phyloP scores from a whole-genome alignment of 2,329 filamentous ascomycete genomes.

The Colletotrichum zoysiae region DNA sequence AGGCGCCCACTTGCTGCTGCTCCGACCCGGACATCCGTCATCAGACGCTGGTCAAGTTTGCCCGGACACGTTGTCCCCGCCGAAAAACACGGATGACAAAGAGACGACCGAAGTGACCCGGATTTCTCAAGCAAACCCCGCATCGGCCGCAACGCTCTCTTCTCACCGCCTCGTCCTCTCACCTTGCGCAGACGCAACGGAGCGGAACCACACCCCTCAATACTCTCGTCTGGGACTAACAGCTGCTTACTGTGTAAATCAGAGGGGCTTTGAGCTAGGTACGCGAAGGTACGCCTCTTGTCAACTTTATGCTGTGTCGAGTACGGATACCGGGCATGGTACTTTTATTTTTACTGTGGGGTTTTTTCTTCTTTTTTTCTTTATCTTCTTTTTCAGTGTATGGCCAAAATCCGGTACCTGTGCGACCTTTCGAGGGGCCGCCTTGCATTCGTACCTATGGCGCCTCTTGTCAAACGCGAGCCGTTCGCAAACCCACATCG shows the following conservation, averaged over 20 bases:
- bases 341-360: too few relatives aligned
- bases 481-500: constrained; percentile 13
- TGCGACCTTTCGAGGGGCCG: too few relatives aligned
- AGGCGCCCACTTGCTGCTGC: not conserved
- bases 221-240: constrained; percentile 14
- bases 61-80: constrained; percentile 1
- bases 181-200: constrained; percentile 4
- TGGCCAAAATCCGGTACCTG: too few relatives aligned
- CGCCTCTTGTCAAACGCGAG: constrained; percentile 14
- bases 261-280: not conserved
- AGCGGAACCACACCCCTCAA: constrained; percentile 13
- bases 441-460: not conserved
- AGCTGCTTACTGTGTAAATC: constrained; percentile 22
- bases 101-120: constrained; percentile 7
- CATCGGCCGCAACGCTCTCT: too few relatives aligned
- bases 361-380: too few relatives aligned
- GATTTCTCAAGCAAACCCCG: not conserved
- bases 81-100: constrained; percentile 4
- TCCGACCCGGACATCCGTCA: not conserved
- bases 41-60: constrained; percentile 12
- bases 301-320: too few relatives aligned
- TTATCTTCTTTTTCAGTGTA: too few relatives aligned
- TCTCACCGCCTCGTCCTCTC: not conserved
- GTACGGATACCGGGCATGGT: too few relatives aligned
- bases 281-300: not conserved